Evolutionary conservation across 768 basidiomycete species (phyloP).

Genomic region (Suillus americanus): DNA sequence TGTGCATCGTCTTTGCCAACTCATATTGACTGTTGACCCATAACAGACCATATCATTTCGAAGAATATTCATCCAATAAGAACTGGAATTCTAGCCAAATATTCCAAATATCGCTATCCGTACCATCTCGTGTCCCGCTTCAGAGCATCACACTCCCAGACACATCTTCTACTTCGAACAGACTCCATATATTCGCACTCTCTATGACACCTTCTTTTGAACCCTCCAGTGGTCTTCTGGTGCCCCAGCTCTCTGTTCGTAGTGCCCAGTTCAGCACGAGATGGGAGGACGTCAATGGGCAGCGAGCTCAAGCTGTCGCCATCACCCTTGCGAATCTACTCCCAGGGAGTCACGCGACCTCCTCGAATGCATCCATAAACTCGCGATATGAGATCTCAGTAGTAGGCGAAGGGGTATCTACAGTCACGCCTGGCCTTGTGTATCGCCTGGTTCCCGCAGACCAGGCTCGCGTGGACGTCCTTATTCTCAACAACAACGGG

Average conservation of each 20-base stretch:
- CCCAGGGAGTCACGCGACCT: slow-evolving; percentile 29
- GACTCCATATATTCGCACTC: slow-evolving; percentile 48
- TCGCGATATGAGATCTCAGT: slow-evolving; percentile 38
- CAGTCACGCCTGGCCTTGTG: slow-evolving; percentile 40
- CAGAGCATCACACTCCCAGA: slow-evolving; percentile 45
- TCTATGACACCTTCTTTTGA: slow-evolving; percentile 37
- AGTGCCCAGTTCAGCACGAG: slow-evolving; percentile 44
- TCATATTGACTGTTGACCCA: slow-evolving; percentile 1
- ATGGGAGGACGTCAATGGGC: slow-evolving; percentile 40
- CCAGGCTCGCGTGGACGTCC: slow-evolving; percentile 49
- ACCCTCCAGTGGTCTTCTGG: slow-evolving; percentile 20
- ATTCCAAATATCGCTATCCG: slow-evolving; percentile 43
- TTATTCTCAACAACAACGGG: slow-evolving; percentile 36
- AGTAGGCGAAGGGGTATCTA: slow-evolving; percentile 39
- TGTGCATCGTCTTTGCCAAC: not conserved
- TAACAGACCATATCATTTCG: slow-evolving; percentile 46
- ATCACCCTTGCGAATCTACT: slow-evolving; percentile 53
- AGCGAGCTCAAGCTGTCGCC: slow-evolving; percentile 47
- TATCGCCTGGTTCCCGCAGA: slow-evolving; percentile 50
- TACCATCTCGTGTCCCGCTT: slow-evolving; percentile 40
- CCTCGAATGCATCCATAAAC: slow-evolving; percentile 31
- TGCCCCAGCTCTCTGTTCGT: slow-evolving; percentile 39
- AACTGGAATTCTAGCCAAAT: slow-evolving; percentile 46
- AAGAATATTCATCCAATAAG: slow-evolving; percentile 29
- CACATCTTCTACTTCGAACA: slow-evolving; percentile 22